These are phyloP conservation scores for Scopulariopsis brevicaulis DNA, from an alignment of 2,329 filamentous ascomycete genomes.

Conservation along the genomic window DNA sequence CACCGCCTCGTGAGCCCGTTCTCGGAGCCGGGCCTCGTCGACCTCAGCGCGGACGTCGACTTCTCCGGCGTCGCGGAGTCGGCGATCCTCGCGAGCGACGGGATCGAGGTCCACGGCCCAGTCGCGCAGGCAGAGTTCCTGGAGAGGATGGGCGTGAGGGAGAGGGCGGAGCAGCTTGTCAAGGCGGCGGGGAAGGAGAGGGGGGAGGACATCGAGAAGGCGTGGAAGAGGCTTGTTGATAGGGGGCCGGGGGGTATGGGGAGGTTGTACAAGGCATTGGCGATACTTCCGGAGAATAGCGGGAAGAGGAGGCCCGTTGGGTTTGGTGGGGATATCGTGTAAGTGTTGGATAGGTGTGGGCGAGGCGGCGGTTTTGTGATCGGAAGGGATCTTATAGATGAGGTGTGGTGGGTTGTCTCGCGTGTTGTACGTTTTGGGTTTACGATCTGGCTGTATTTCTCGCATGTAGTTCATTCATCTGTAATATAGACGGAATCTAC, in stretches of 20 bases:
- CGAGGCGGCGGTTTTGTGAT: background rate
- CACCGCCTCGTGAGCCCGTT: constrained; percentile 75
- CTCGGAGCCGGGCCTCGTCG: constrained; percentile 66
- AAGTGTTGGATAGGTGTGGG: background rate
- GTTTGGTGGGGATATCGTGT: constrained; percentile 62
- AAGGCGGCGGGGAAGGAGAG: constrained; percentile 34
- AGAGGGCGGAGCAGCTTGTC: constrained; percentile 60
- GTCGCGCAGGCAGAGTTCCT: constrained; percentile 78
- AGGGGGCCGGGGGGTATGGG: constrained; percentile 80
- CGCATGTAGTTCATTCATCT: background rate
- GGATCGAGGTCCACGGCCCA: constrained; percentile 86
- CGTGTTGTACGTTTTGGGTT: too few species aligned
- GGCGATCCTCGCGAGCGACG: constrained; percentile 61
- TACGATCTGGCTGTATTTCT: too few species aligned
- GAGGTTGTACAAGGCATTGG: constrained; percentile 85
- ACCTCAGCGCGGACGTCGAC: constrained; percentile 88
- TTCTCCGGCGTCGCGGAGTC: constrained; percentile 79
- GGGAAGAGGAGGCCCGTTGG: constrained; percentile 72
- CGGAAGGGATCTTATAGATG: background rate
- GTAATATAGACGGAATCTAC: background rate
- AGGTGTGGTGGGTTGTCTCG: background rate
- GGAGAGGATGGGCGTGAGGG: constrained; percentile 67
- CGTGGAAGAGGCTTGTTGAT: constrained; percentile 79
- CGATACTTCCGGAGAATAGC: constrained; percentile 73
- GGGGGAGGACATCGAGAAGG: constrained; percentile 53